A percentile compares a stretch with the other conserved stretches of the same genome.
phyloP scores from a whole-genome alignment of 169 alveolate species.

The Eimeria necatrix region DNA sequence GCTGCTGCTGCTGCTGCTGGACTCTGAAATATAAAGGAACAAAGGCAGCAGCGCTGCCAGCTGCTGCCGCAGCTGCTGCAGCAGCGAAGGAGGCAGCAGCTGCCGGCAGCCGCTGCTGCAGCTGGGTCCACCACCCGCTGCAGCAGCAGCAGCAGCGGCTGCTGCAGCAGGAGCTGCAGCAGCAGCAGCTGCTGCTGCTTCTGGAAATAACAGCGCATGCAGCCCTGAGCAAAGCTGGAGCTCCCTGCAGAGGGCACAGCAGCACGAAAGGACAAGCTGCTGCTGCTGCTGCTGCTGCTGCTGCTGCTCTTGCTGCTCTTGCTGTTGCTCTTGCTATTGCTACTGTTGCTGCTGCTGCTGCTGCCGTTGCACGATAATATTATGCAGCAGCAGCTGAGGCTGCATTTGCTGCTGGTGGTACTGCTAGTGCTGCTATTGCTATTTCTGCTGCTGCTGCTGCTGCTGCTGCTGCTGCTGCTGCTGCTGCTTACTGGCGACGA shows the following conservation, averaged over 20 bases:
- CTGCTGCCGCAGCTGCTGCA: constrained; percentile 22
- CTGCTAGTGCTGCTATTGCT: constrained; percentile 13
- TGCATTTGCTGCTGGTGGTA: too few species aligned
- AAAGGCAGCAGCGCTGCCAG: background rate
- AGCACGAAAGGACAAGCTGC: background rate
- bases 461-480: constrained; percentile 17
- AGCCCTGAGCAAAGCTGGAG: background rate
- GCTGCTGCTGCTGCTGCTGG: constrained; percentile 24
- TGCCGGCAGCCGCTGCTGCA: background rate
- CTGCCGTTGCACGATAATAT: too few species aligned
- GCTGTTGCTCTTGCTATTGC: too few species aligned
- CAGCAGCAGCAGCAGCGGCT: background rate
- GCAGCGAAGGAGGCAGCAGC: background rate
- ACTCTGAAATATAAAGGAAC: background rate
- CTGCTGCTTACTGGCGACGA: constrained; percentile 7
- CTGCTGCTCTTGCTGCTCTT: background rate
- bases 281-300: background rate
- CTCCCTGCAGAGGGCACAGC: background rate
- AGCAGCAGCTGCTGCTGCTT: background rate
- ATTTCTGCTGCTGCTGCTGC: background rate
- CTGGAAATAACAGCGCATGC: background rate
- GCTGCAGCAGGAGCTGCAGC: constrained; percentile 1
- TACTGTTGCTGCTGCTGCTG: too few species aligned
- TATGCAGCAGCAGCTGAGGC: too few species aligned
- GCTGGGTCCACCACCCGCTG: too few species aligned